These are phyloP conservation scores for Neurospora tetrasperma DNA, from an alignment of 495 filamentous ascomycete species.

Conservation along the genomic window DNA sequence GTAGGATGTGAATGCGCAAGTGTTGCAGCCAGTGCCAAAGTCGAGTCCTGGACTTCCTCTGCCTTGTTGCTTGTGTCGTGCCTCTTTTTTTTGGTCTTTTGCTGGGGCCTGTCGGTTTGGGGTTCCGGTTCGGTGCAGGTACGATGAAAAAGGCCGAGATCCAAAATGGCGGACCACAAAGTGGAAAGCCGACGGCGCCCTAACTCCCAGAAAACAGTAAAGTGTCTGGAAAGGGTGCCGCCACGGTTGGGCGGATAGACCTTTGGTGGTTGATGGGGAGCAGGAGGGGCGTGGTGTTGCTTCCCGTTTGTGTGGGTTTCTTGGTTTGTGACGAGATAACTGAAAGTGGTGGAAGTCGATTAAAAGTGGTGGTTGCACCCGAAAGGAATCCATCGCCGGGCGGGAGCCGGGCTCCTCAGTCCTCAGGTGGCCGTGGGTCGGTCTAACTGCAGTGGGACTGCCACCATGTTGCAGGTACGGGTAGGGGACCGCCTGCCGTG, in stretches of 20 bases:
- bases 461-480: neutral
- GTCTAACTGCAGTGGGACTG: neutral
- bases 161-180: neutral
- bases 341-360: neutral
- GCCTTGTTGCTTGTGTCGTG: neutral
- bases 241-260: conserved; percentile 3
- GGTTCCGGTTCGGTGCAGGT: neutral
- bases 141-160: neutral
- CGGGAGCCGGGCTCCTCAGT: neutral
- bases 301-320: conserved; percentile 1
- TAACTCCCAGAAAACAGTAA: neutral
- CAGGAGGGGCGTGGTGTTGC: conserved; percentile 1
- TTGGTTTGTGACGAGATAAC: neutral
- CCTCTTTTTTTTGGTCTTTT: neutral
- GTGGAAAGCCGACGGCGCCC: neutral
- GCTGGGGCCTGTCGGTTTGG: neutral
- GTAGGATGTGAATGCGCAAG: conserved; percentile 4
- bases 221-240: neutral
- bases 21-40: neutral
- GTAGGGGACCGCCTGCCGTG: neutral
- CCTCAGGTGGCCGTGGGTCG: neutral
- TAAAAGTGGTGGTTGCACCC: neutral
- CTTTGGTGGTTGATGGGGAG: conserved; percentile 3
- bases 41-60: neutral
- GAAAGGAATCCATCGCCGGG: neutral